Evolutionary conservation across 805 yeast genomes (phyloP).

Genomic region (Metschnikowia kofuensis): DNA sequence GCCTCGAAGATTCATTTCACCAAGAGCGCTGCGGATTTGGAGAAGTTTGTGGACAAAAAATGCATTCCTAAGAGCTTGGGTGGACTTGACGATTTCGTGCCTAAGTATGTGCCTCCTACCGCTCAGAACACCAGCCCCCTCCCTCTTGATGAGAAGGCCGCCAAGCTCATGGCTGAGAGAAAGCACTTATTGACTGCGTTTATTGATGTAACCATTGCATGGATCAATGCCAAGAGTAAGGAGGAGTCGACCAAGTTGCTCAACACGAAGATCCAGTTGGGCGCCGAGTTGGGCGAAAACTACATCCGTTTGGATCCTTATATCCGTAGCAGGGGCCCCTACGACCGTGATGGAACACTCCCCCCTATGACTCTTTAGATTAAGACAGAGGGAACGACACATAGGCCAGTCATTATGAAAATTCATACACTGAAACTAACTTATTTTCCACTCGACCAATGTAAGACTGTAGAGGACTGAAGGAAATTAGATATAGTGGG

Average conservation of each 20-base stretch:
- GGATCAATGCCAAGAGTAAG: slow-evolving; percentile 69
- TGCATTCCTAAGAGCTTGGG: slow-evolving; percentile 72
- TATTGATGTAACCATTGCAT: slow-evolving; percentile 63
- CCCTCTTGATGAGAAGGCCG: slow-evolving; percentile 41
- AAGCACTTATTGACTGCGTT: slow-evolving; percentile 49
- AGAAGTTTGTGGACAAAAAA: slow-evolving; percentile 54
- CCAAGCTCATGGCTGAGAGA: slow-evolving; percentile 50
- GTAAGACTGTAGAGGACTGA: no score
- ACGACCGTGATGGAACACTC: slow-evolving; percentile 18
- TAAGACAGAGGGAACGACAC: no score
- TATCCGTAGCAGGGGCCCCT: slow-evolving; percentile 16
- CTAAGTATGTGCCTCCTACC: slow-evolving; percentile 63
- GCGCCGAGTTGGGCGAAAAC: slow-evolving; percentile 54
- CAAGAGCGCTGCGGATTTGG: slow-evolving; percentile 62
- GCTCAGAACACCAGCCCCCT: slow-evolving; percentile 43
- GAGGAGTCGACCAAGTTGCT: slow-evolving; percentile 48
- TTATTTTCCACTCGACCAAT: no score
- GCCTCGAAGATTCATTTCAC: slow-evolving; percentile 88
- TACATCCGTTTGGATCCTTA: slow-evolving; percentile 54
- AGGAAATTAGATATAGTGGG: no score
- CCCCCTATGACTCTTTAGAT: slow-evolving; percentile 8
- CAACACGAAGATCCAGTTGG: slow-evolving; percentile 52
- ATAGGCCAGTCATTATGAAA: no score
- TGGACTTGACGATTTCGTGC: slow-evolving; percentile 62
- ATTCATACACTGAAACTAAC: no score